A percentile compares a stretch with the other conserved stretches of the same genome.
phyloP scores from a whole-genome alignment of 352 stramenopile species.

The Globisporangium paddicum region DNA sequence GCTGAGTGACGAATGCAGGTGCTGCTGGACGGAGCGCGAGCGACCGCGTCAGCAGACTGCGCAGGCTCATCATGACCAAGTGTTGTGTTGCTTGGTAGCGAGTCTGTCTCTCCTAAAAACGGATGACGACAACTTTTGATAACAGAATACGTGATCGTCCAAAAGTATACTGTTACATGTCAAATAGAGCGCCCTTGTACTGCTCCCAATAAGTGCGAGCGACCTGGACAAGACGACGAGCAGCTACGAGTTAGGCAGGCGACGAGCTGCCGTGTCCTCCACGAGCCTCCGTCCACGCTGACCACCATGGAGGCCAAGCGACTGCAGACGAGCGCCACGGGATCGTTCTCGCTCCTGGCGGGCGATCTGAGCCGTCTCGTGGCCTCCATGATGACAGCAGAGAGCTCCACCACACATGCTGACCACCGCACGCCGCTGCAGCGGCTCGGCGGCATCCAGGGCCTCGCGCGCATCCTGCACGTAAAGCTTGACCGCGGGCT shows the following conservation, averaged over 20 bases:
- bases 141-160: too few species aligned
- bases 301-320: too few species aligned
- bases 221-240: too few species aligned
- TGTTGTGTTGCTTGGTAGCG: too few species aligned
- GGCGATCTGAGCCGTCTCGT: conserved; percentile 1
- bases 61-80: not conserved
- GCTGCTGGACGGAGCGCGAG: not conserved
- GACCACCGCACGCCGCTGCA: not conserved
- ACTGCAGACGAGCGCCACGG: not conserved
- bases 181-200: too few species aligned
- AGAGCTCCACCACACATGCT: not conserved
- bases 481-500: not conserved
- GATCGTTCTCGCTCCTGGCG: conserved; percentile 4
- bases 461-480: conserved; percentile 1
- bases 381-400: not conserved
- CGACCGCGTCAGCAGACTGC: not conserved
- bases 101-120: too few species aligned
- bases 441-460: not conserved
- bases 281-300: too few species aligned
- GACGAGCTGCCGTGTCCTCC: too few species aligned
- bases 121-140: too few species aligned
- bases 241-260: too few species aligned
- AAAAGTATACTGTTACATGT: too few species aligned
- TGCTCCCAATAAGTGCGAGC: too few species aligned
- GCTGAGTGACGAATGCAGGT: not conserved